phyloP scores from a whole-genome alignment of 1,284 basidiomycete species.

The Malassezia cuniculi region DNA sequence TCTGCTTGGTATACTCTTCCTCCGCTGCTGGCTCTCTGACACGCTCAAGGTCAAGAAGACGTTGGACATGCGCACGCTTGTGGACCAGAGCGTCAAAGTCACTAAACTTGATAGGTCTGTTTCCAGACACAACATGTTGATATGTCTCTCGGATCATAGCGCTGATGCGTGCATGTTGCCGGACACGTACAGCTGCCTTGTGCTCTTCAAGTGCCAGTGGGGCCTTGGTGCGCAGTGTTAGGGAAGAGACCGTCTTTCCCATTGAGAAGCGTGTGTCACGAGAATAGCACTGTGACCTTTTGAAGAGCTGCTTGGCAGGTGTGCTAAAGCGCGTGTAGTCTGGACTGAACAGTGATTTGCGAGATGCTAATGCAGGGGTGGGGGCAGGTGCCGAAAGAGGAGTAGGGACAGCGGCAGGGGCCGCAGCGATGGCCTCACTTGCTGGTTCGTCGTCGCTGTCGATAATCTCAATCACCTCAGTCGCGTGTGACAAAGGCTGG shows the following conservation, averaged over 20 bases:
- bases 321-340: background rate
- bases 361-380: too few species aligned
- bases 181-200: constrained; percentile 5
- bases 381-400: background rate
- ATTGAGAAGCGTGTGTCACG: background rate
- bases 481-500: too few species aligned
- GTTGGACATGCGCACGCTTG: constrained; percentile 14
- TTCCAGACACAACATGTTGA: background rate
- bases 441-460: constrained; percentile 3
- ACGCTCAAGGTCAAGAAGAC: constrained; percentile 19
- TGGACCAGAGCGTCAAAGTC: constrained; percentile 15
- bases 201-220: constrained; percentile 11
- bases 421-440: too few species aligned
- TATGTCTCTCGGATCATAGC: constrained; percentile 11
- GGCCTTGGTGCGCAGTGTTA: constrained; percentile 10
- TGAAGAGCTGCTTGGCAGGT: constrained; percentile 1
- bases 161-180: constrained; percentile 11
- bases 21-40: constrained; percentile 1
- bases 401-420: background rate
- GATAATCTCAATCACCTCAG: constrained; percentile 2
- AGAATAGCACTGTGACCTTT: too few species aligned
- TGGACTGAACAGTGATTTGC: constrained; percentile 3
- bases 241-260: constrained; percentile 1
- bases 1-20: constrained; percentile 11
- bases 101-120: background rate